Conservation (phyloP, 23 red algal genomes). For the Gracilaria domingensis region DNA sequence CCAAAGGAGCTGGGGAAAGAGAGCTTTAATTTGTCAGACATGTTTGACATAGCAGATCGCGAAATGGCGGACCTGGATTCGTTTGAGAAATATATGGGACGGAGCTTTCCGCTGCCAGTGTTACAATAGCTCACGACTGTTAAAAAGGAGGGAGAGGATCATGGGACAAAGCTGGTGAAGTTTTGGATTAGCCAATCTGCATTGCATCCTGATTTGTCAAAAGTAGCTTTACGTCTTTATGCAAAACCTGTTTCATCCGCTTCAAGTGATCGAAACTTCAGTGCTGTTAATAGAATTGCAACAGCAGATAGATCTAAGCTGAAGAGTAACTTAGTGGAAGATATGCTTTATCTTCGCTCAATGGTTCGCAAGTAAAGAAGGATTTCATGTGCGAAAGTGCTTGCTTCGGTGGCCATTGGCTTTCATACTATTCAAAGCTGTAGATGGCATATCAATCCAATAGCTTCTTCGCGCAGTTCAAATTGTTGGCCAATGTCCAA, state of each 20-base stretch:
- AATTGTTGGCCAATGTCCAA: too few relatives aligned
- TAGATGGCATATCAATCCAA: too few relatives aligned
- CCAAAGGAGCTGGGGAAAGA: background rate
- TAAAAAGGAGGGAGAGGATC: background rate
- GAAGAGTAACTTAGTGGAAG: background rate
- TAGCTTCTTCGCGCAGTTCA: too few relatives aligned
- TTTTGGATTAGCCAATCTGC: background rate
- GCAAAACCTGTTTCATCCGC: constrained; percentile 23
- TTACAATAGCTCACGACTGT: background rate
- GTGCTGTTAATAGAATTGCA: constrained; percentile 8
- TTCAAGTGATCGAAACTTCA: constrained; percentile 33
- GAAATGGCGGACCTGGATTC: background rate
- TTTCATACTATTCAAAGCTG: too few relatives aligned
- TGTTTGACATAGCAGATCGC: background rate
- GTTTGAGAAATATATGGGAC: background rate
- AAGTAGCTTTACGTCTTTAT: constrained; percentile 17
- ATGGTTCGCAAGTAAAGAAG: background rate
- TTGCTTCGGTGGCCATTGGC: too few relatives aligned
- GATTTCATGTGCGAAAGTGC: too few relatives aligned
- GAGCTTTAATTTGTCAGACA: background rate
- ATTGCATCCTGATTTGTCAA: constrained; percentile 4
- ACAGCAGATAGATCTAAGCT: background rate
- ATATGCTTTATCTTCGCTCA: constrained; percentile 28
- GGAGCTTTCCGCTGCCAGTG: background rate
- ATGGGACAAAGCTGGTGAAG: background rate